These are phyloP conservation scores for Brettanomyces custersianus DNA, from an alignment of 805 yeast species.

Conservation along the genomic window DNA sequence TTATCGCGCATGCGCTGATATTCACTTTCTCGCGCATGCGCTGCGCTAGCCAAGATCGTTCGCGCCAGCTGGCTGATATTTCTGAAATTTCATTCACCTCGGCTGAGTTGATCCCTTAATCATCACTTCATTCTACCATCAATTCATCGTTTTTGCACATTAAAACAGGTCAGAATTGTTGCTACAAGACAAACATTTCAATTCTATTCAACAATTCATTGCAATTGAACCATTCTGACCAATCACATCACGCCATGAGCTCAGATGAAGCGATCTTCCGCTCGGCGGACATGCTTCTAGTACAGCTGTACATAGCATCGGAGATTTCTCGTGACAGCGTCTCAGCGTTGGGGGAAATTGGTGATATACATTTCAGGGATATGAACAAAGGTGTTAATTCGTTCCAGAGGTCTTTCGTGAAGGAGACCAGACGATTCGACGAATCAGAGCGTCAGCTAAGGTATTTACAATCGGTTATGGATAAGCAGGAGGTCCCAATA, in stretches of 20 bases:
- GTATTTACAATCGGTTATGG: constrained; percentile 40
- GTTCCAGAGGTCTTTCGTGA: constrained; percentile 86
- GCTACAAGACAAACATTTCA: too few relatives aligned
- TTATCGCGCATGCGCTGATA: too few relatives aligned
- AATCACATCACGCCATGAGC: too few relatives aligned
- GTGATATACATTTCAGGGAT: constrained; percentile 82
- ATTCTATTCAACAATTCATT: background rate
- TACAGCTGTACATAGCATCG: constrained; percentile 84
- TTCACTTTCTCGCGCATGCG: too few relatives aligned
- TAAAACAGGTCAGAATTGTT: too few relatives aligned
- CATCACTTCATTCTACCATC: too few relatives aligned
- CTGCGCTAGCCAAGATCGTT: too few relatives aligned
- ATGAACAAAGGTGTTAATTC: constrained; percentile 70
- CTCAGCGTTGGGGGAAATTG: constrained; percentile 79
- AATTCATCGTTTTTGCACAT: too few relatives aligned
- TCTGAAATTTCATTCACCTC: too few relatives aligned
- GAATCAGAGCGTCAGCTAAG: constrained; percentile 82
- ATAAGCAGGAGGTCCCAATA: constrained; percentile 34
- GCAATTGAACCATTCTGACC: background rate
- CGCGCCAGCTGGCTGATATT: too few relatives aligned
- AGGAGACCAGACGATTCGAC: constrained; percentile 76
- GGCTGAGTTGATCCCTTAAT: too few relatives aligned
- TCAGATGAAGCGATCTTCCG: constrained; percentile 17
- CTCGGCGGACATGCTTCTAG: constrained; percentile 95
- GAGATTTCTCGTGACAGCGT: constrained; percentile 84